Conservation (phyloP, 2,329 filamentous ascomycete genomes). For the Fusarium continuum region DNA sequence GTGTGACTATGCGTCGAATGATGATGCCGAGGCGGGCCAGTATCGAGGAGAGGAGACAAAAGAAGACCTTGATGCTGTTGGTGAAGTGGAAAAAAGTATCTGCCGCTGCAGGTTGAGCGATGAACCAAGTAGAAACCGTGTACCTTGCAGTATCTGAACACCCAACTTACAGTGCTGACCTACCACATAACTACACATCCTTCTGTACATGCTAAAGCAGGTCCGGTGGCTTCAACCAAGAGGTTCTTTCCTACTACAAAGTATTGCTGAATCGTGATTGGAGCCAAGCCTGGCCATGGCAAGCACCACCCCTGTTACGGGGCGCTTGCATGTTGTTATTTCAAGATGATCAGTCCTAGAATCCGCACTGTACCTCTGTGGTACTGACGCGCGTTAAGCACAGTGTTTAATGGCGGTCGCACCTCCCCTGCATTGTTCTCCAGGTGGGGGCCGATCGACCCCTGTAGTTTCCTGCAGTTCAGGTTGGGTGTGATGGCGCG, state of each 20-base stretch:
- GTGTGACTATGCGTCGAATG: slow-evolving; percentile 22
- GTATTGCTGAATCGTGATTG: slow-evolving; percentile 28
- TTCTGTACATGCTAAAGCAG: slow-evolving; percentile 34
- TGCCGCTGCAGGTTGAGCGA: slow-evolving; percentile 18
- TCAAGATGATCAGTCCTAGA: background rate
- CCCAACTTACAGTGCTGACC: slow-evolving; percentile 25
- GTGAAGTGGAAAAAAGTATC: slow-evolving; percentile 30
- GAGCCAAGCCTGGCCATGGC: slow-evolving; percentile 6
- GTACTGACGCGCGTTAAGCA: background rate
- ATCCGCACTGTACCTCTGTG: slow-evolving; percentile 28
- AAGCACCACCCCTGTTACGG: slow-evolving; percentile 27
- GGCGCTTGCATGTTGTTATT: slow-evolving; percentile 32
- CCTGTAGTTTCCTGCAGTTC: slow-evolving; percentile 30
- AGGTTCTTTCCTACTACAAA: slow-evolving; percentile 32
- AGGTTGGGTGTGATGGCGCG: slow-evolving; percentile 36
- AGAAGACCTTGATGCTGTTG: slow-evolving; percentile 12
- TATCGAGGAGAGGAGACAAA: slow-evolving; percentile 20
- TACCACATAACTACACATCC: slow-evolving; percentile 21
- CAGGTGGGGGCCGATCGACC: slow-evolving; percentile 31
- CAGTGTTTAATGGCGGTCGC: slow-evolving; percentile 28
- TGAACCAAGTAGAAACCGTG: slow-evolving; percentile 15
- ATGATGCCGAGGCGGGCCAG: slow-evolving; percentile 17
- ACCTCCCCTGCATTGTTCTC: slow-evolving; percentile 7
- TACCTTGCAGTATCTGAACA: slow-evolving; percentile 32
- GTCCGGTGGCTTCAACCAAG: slow-evolving; percentile 28